A percentile compares a stretch with the other conserved stretches of the same genome.
Conservation (phyloP, 1,284 basidiomycete genomes). For the Thecaphora thlaspeos region DNA sequence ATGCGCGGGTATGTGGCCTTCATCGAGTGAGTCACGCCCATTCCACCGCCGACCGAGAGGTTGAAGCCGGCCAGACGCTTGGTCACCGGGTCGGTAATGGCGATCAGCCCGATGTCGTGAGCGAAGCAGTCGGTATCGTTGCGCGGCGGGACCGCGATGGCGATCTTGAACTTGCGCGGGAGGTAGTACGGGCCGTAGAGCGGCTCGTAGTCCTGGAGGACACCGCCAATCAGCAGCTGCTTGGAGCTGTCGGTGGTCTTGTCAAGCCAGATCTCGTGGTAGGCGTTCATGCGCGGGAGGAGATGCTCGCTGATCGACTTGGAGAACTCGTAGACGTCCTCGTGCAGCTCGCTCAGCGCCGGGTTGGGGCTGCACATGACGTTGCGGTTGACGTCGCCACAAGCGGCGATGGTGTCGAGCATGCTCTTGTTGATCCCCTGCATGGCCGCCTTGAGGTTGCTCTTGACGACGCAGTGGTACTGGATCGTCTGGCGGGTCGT, state of each 20-base stretch:
- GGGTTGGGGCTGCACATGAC: constrained; percentile 92
- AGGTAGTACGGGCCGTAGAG: constrained; percentile 96
- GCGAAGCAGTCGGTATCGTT: constrained; percentile 97
- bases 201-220: constrained; percentile 89
- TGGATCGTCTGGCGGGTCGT: constrained; percentile 99
- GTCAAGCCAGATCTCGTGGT: constrained; percentile 99
- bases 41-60: constrained; percentile 72
- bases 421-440: constrained; percentile 90
- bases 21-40: constrained; percentile 98
- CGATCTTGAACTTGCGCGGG: constrained; percentile 96
- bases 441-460: constrained; percentile 90
- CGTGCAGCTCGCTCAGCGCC: constrained; percentile 77
- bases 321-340: constrained; percentile 81
- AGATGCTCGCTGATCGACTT: constrained; percentile 82
- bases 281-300: constrained; percentile 85
- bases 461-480: constrained; percentile 98
- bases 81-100: constrained; percentile 69
- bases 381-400: constrained; percentile 94
- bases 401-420: constrained; percentile 94
- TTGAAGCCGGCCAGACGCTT: constrained; percentile 60
- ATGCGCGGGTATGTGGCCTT: constrained; percentile 97
- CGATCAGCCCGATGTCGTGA: constrained; percentile 93
- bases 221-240: constrained; percentile 85
- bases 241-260: constrained; percentile 55
- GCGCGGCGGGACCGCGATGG: constrained; percentile 90